phyloP scores from a whole-genome alignment of 345 rosid species.

The Sisymbrium irio region DNA sequence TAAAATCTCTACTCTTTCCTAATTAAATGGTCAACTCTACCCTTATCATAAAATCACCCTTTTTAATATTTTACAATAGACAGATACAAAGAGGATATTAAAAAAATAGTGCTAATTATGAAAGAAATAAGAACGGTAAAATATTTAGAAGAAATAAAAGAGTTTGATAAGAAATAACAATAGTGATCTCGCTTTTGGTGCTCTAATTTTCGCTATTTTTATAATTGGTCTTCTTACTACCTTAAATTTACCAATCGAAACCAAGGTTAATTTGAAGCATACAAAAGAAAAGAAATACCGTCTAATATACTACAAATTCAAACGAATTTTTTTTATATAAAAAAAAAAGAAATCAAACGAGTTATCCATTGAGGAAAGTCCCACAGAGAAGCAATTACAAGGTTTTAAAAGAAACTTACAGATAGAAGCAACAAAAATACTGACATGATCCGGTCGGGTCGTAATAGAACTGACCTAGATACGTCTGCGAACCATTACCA shows the following conservation, averaged over 20 bases:
- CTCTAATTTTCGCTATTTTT: neutral
- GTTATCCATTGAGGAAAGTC: neutral
- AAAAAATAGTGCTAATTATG: neutral
- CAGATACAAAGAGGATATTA: neutral
- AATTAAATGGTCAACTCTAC: too few species aligned
- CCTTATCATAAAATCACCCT: too few species aligned
- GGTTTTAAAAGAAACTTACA: too few species aligned
- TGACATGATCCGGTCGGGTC: neutral
- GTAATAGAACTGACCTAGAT: constrained; percentile 7
- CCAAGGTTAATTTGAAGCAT: neutral
- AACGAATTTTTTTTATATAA: too few species aligned
- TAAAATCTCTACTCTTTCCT: too few species aligned
- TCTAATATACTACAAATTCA: too few species aligned
- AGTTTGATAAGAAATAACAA: neutral
- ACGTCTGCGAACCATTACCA: constrained; percentile 10
- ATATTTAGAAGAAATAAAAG: neutral
- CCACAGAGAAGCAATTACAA: neutral
- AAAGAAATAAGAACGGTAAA: neutral
- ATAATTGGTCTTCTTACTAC: neutral
- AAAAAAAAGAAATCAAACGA: too few species aligned
- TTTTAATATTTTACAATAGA: neutral
- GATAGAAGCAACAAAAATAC: neutral
- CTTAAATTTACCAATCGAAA: neutral
- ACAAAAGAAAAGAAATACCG: neutral
- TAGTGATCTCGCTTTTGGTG: too few species aligned